Conservation (phyloP, 352 stramenopile species). For the Pythium dissotocum region DNA sequence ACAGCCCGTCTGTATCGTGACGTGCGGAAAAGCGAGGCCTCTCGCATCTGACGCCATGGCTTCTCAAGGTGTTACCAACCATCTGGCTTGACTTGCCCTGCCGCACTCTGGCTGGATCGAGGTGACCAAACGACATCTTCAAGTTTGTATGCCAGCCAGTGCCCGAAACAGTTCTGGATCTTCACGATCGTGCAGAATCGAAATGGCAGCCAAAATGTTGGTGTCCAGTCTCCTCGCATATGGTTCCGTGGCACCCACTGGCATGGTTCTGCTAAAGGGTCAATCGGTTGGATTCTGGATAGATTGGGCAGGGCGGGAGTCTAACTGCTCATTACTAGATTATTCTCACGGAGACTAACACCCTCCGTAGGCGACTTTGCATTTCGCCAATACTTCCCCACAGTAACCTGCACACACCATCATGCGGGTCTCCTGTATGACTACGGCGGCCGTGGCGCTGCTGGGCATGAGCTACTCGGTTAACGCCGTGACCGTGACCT, state of each 20-base stretch:
- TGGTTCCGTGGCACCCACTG: constrained; percentile 14
- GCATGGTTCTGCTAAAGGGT: constrained; percentile 1
- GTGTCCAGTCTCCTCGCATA: neutral
- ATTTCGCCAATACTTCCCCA: too few species aligned
- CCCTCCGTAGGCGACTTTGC: too few species aligned
- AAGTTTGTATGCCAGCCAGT: neutral
- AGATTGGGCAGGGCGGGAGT: neutral
- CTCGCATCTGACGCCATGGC: neutral
- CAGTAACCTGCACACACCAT: too few species aligned
- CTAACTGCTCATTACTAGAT: too few species aligned
- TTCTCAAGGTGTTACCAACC: neutral
- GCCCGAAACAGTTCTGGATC: too few species aligned
- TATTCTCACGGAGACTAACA: too few species aligned
- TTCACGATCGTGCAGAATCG: too few species aligned
- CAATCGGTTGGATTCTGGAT: constrained; percentile 16
- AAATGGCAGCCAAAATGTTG: too few species aligned
- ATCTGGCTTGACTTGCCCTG: neutral
- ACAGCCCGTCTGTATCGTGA: neutral
- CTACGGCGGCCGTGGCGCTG: neutral
- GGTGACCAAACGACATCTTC: neutral
- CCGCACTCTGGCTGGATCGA: neutral
- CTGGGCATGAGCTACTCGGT: neutral
- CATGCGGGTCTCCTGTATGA: too few species aligned
- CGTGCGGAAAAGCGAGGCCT: neutral
- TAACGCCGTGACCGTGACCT: constrained; percentile 52